Base-by-base conservation (phyloP, 352 stramenopile species). In the Thalassiosira livingstoniorum region DNA sequence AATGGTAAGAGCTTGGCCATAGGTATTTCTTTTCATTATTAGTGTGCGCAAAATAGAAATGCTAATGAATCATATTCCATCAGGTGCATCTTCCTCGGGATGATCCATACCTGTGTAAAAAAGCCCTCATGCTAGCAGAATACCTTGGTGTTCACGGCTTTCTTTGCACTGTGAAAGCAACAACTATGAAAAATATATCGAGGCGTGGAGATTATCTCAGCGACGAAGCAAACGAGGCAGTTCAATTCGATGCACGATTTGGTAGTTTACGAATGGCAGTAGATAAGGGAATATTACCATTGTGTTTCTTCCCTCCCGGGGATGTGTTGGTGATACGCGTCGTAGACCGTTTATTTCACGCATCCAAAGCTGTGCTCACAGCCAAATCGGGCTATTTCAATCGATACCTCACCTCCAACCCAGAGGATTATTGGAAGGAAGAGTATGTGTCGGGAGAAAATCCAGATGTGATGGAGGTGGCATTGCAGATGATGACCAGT, bases 121-220 rank as follows among this genome's bases (percentile, higher is more conserved):
- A 75, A 57, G 43, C 39, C 32, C 53, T 75, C 11, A 65, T 75
- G 34, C 45, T 75, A 5, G 66, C 66, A 29, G 66, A 75, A 42
- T 75, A 58, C 39, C 39, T 75, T 0, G 66, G 66, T 35, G 32
- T 75, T 1, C 37, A 75, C 29, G 66, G 53, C 15, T 75, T 75
- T 39, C 29, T 75, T 23, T 23, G 65, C 11, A 66, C 51, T 43
- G 66, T 75, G 10, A 75, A 75, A 65, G 66, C 66, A 23, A 60
- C 60, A 18, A 68, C 57, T 37, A 62, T 77, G 10, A 75, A 75
- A 35, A 75, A 75, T 42, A 77, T 77, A 35, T 77, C 54, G 0
- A 43, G 68, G 39, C 37, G 68, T 15, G 68, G 43, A 2, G 57
- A 77, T 23, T 77, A 68, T 42, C 54, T 77, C 10, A 64, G 37